Evolutionary conservation across 352 stramenopile species (phyloP), one percentile per base, ranked within the genome.

Genomic region (Phytophthora quininea): DNA sequence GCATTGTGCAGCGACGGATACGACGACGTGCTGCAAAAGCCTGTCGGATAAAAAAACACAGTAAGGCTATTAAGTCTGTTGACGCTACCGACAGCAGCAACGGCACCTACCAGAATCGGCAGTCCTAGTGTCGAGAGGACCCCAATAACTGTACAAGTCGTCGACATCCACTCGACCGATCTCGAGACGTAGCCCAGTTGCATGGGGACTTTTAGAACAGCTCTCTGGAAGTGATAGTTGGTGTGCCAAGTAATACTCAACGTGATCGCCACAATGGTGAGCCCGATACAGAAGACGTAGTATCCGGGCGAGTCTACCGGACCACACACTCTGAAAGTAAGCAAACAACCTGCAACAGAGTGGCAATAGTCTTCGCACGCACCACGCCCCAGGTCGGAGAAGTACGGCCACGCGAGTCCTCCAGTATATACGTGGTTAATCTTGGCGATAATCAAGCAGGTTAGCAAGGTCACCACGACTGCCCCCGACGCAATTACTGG

Each of bases 351-450:
- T 9, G 54, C 12, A 61, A 31, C 15, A 30, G 49, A 62, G 54
- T 4, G 12, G 11, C 12, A 38, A 7, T 45, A 33, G n/a, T 8
- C 32, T 45, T 40, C 6, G 38, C 12, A 54, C 53, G 12, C 6
- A 82, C 74, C 74, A 58, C 82, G 80, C 33, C 82, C 80, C 66
- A 89, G 76, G 64, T 89, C 82, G 42, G 82, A 91, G 69, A 91
- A 88, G 69, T 84, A 91, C 10, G 82, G 79, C 82, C 82, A 90
- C 11, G 69, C 60, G 59, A 91, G 76, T 0, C 78, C 78, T 42
- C 82, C 78, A 1, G 69, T 77, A 69, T 88, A 89, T n/a, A 87
- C 58, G 62, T 83, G 55, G 10, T 73, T 65, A 40, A 62, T 45
- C 73, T 88, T 86, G 51, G 82, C 71, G 54, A 91, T 61, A 51